Percentiles rank a stretch among this genome's conserved stretches.
Evolutionary conservation across 2,329 filamentous ascomycete species (phyloP).

Genomic region (Fusarium sp.): DNA sequence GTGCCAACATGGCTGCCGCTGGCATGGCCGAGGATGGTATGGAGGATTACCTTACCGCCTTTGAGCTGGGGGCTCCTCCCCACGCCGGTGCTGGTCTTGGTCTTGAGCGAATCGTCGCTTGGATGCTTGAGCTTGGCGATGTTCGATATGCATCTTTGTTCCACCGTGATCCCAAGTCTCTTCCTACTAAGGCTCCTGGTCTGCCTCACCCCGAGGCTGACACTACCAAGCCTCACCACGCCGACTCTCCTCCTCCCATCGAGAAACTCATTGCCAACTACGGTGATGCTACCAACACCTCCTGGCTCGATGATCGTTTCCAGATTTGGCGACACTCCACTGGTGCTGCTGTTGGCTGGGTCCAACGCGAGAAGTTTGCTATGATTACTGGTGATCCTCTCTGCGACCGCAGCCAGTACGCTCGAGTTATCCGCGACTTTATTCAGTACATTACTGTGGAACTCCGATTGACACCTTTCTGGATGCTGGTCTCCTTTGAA

Average conservation of each 20-base stretch:
- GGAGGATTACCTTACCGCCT: constrained; percentile 89
- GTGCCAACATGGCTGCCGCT: constrained; percentile 77
- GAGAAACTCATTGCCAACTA: constrained; percentile 95
- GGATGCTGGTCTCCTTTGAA: constrained; percentile 85
- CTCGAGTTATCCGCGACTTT: constrained; percentile 77
- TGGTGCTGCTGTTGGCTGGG: constrained; percentile 86
- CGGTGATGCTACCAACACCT: constrained; percentile 92
- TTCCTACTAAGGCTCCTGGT: constrained; percentile 72
- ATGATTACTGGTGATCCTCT: constrained; percentile 90
- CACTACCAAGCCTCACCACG: constrained; percentile 64
- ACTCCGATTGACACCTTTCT: constrained; percentile 77
- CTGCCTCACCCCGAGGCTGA: constrained; percentile 90
- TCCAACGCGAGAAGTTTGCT: constrained; percentile 77
- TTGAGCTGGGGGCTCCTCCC: constrained; percentile 87
- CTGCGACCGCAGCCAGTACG: constrained; percentile 81
- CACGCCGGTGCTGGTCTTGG: constrained; percentile 92
- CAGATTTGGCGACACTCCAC: constrained; percentile 87
- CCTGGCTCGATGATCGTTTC: constrained; percentile 90
- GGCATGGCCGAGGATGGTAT: constrained; percentile 84
- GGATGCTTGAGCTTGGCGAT: constrained; percentile 86
- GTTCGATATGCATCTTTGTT: constrained; percentile 89
- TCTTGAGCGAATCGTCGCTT: constrained; percentile 86
- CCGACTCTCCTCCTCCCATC: constrained; percentile 72
- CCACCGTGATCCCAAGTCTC: constrained; percentile 86
- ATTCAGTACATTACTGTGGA: constrained; percentile 79